Conservation (phyloP, 306 rosid genomes). For the Casuarina glauca region DNA sequence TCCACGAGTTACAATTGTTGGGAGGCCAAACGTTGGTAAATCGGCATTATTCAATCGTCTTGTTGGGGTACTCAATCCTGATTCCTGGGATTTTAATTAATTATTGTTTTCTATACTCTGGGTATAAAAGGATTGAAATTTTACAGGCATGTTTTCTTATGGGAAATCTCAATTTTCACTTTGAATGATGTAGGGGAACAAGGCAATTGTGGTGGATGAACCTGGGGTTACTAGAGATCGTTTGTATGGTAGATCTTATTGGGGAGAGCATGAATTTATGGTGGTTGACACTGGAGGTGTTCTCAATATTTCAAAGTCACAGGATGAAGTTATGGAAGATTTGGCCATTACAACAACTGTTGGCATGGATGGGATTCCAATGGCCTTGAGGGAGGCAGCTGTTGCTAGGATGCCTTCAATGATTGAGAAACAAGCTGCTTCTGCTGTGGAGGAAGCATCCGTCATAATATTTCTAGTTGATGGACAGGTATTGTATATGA, state of each 20-base stretch:
- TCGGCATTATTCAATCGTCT: slow-evolving; percentile 91
- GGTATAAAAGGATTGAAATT: neutral
- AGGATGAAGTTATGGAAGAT: slow-evolving; percentile 74
- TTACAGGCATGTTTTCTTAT: neutral
- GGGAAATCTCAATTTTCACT: neutral
- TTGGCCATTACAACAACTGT: slow-evolving; percentile 79
- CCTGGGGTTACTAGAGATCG: slow-evolving; percentile 99
- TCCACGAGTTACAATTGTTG: slow-evolving; percentile 81
- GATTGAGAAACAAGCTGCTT: slow-evolving; percentile 91
- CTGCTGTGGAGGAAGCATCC: slow-evolving; percentile 93
- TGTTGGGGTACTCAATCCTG: slow-evolving; percentile 68
- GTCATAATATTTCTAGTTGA: slow-evolving; percentile 81
- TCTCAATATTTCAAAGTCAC: slow-evolving; percentile 81
- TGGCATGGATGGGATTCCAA: slow-evolving; percentile 97
- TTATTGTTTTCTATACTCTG: slow-evolving; percentile 13
- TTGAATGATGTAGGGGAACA: slow-evolving; percentile 60
- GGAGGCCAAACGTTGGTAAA: slow-evolving; percentile 98
- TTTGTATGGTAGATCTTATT: slow-evolving; percentile 86
- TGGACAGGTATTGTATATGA: slow-evolving; percentile 69
- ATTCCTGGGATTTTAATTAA: slow-evolving; percentile 15
- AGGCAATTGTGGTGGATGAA: slow-evolving; percentile 96
- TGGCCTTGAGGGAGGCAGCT: slow-evolving; percentile 88
- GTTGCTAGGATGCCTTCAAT: slow-evolving; percentile 95
- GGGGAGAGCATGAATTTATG: slow-evolving; percentile 91
- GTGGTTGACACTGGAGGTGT: slow-evolving; percentile 97